Evolutionary conservation across 2,329 filamentous ascomycete genomes (phyloP).

Genomic region (Geoglossum cookeanum): DNA sequence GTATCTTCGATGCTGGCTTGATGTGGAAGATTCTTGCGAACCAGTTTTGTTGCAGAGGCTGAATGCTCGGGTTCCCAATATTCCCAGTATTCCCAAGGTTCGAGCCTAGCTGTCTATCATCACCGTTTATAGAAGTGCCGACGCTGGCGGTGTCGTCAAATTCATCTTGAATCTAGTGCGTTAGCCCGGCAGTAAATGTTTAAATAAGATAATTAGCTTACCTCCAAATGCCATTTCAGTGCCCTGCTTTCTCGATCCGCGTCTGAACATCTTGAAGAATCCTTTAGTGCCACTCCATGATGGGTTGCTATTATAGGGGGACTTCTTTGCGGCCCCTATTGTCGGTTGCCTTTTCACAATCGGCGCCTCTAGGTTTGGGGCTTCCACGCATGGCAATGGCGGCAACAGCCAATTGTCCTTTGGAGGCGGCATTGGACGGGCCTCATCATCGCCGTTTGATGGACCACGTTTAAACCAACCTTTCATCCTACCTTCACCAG

Average conservation of each 20-base stretch:
- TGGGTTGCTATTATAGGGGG: background rate
- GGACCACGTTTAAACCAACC: conserved; percentile 24
- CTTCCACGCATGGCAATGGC: conserved; percentile 12
- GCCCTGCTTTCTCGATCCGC: conserved; percentile 22
- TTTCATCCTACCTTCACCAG: background rate
- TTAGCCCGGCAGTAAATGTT: background rate
- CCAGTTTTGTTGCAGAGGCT: conserved; percentile 57
- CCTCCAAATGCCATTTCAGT: conserved; percentile 18
- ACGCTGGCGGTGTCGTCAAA: conserved; percentile 10
- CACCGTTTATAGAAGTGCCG: conserved; percentile 6
- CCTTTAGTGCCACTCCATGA: conserved; percentile 17
- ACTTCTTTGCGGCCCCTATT: background rate
- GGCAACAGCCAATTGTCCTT: conserved; percentile 14
- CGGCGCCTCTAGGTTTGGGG: conserved; percentile 14
- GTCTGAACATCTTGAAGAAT: conserved; percentile 34
- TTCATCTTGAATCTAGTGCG: conserved; percentile 7
- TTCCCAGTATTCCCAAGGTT: background rate
- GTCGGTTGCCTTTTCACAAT: conserved; percentile 9
- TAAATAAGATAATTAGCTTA: conserved; percentile 14
- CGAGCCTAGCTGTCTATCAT: background rate
- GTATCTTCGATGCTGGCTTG: conserved; percentile 56
- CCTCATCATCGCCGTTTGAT: conserved; percentile 15
- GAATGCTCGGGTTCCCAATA: background rate
- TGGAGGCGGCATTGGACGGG: conserved; percentile 7
- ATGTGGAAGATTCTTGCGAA: conserved; percentile 75